Evolutionary conservation across 2,329 filamentous ascomycete genomes (phyloP).

Genomic region (Cordyceps farinosa): DNA sequence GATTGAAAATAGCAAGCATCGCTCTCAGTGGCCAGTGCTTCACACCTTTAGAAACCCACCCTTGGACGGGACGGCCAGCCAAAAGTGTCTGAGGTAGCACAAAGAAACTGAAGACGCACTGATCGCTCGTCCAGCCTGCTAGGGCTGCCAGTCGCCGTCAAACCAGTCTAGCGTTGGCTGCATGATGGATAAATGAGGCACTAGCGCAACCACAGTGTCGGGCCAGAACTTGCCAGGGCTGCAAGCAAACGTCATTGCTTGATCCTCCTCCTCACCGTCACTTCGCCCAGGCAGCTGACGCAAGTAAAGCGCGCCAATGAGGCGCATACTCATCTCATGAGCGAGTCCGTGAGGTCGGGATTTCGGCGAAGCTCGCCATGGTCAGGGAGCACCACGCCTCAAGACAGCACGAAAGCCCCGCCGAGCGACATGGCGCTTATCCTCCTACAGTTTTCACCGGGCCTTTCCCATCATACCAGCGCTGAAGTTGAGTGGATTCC

Average conservation of each 20-base stretch:
- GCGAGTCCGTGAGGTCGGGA: background rate
- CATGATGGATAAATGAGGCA: background rate
- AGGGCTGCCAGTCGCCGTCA: background rate
- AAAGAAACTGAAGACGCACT: background rate
- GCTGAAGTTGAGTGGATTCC: background rate
- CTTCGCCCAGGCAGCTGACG: background rate
- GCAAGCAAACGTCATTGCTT: background rate
- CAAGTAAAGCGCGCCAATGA: background rate
- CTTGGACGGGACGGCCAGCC: background rate
- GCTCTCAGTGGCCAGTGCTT: background rate
- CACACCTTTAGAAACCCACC: background rate
- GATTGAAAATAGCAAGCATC: background rate
- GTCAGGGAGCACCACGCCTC: background rate
- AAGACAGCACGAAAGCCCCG: background rate
- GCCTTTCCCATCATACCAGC: background rate
- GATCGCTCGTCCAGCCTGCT: conserved; percentile 4
- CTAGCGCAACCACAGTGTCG: background rate
- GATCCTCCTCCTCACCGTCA: background rate
- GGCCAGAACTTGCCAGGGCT: background rate
- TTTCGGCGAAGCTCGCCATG: background rate
- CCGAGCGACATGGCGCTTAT: conserved; percentile 13
- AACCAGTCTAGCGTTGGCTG: background rate
- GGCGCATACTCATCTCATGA: background rate
- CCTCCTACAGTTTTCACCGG: background rate
- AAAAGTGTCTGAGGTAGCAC: background rate